Evolutionary conservation across 257 asterid genomes (phyloP).

Genomic region (Paraleonurus japonicus): DNA sequence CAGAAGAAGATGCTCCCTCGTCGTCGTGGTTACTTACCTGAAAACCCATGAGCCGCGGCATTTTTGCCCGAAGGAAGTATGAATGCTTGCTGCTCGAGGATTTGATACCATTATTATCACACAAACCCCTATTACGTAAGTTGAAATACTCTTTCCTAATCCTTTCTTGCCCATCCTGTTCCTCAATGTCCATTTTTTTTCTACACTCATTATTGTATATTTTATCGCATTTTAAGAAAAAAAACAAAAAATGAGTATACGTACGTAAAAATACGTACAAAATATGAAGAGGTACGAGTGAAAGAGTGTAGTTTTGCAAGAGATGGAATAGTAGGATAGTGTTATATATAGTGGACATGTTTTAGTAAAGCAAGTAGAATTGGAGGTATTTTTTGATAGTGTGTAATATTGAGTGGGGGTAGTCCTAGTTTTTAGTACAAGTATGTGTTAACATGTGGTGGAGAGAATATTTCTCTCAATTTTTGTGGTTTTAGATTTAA

Average conservation of each 20-base stretch:
- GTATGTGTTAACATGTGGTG: constrained; percentile 25
- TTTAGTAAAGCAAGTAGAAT: constrained; percentile 27
- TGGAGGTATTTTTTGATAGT: not conserved
- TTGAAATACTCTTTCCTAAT: constrained; percentile 39
- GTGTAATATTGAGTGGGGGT: constrained; percentile 31
- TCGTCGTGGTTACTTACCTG: constrained; percentile 25
- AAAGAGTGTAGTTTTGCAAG: not conserved
- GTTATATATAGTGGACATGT: constrained; percentile 27
- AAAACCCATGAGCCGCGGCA: constrained; percentile 31
- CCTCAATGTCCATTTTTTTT: constrained; percentile 27
- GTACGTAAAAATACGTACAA: not conserved
- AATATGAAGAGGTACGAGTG: not conserved
- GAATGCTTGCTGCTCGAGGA: constrained; percentile 41
- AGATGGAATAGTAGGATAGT: not conserved
- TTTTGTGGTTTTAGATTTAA: not conserved
- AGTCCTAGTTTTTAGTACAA: constrained; percentile 63
- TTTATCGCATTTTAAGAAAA: not conserved
- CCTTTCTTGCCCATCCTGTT: constrained; percentile 18
- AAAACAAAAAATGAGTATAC: not conserved
- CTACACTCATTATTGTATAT: constrained; percentile 15
- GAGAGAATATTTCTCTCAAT: not conserved
- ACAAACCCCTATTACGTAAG: constrained; percentile 46
- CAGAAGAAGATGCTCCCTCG: constrained; percentile 13
- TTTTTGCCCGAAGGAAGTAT: constrained; percentile 53
- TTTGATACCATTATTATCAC: constrained; percentile 17